Base-by-base conservation (phyloP, 2,329 filamentous ascomycete species). In the Mollisiaceae sp. region DNA sequence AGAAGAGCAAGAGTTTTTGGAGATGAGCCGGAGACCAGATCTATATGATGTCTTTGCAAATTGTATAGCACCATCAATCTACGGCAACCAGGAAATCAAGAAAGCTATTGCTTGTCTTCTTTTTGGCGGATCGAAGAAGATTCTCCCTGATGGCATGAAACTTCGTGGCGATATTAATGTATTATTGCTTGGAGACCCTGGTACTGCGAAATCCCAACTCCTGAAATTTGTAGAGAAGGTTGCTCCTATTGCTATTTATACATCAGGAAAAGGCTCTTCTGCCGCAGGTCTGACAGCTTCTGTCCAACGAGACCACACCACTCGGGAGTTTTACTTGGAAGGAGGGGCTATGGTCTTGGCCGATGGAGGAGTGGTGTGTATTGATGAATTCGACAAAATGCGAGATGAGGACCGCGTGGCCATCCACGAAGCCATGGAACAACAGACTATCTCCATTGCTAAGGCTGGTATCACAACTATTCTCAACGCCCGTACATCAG, bases 381-480 rank as follows among this genome's bases (percentile, higher is more conserved):
- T 99, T 73, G 95, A 99, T 76, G 95, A 99, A 80, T 99, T 99
- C 76, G 95, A 99, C 82, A 99, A 99, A 83, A 99, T 99, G 95
- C 87, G 95, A 68, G 95, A 99, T 76, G 95, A 99, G 78, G 95
- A 99, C 74, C 87, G 95, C 72, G 95, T 98, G 8, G 95, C 95
- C 1, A 99, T 99, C 71, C 95, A 99, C 83, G 95, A 99, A 85
- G 95, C 95, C 65, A 99, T 99, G 95, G 95, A 99, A 78, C 95
- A 99, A 81, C 95, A 99, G 79, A 99, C 95, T 0, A 99, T 99
- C 67, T 98, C 95, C 12, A 98, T 99, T 73, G 95, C 95, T 69
- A 98, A 99, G 81, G 95, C 95, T 0, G 95, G 95, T 73, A 99
- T 99, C 76, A 99, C 95, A 0, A 99, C 95, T 0, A 98, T 99